Conservation (phyloP, 2,329 filamentous ascomycete species). For the Penicillium sp. region DNA sequence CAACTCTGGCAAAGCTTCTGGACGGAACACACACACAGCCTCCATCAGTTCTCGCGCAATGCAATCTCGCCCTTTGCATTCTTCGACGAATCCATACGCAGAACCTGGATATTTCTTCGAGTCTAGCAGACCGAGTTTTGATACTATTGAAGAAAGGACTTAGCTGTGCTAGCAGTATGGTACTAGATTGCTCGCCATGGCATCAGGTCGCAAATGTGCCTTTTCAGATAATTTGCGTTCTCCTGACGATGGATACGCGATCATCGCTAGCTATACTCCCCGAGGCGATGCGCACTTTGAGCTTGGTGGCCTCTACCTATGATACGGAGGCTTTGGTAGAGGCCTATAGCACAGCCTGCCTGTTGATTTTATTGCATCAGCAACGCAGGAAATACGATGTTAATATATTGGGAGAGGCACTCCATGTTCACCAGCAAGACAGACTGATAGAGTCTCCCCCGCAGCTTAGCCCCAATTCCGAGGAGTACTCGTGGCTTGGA, state of each 20-base stretch:
- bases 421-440: slow-evolving; percentile 26
- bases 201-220: slow-evolving; percentile 60
- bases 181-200: slow-evolving; percentile 50
- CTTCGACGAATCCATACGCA: slow-evolving; percentile 53
- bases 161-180: slow-evolving; percentile 46
- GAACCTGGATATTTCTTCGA: slow-evolving; percentile 45
- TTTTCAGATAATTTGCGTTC: slow-evolving; percentile 56
- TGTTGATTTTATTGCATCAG: slow-evolving; percentile 54
- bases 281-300: slow-evolving; percentile 51
- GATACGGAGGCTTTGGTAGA: slow-evolving; percentile 51
- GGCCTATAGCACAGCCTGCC: slow-evolving; percentile 52
- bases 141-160: slow-evolving; percentile 46
- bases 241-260: slow-evolving; percentile 55
- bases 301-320: slow-evolving; percentile 43
- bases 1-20: slow-evolving; percentile 41
- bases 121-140: slow-evolving; percentile 47
- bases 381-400: slow-evolving; percentile 43
- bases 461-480: slow-evolving; percentile 20
- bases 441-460: slow-evolving; percentile 5
- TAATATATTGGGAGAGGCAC: slow-evolving; percentile 27
- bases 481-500: slow-evolving; percentile 42
- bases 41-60: slow-evolving; percentile 51
- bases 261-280: slow-evolving; percentile 49
- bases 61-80: slow-evolving; percentile 55
- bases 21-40: slow-evolving; percentile 41